Evolutionary conservation across 768 basidiomycete genomes (phyloP), one percentile per base, ranked within the genome.

Genomic region (Pleurotus giganteus): DNA sequence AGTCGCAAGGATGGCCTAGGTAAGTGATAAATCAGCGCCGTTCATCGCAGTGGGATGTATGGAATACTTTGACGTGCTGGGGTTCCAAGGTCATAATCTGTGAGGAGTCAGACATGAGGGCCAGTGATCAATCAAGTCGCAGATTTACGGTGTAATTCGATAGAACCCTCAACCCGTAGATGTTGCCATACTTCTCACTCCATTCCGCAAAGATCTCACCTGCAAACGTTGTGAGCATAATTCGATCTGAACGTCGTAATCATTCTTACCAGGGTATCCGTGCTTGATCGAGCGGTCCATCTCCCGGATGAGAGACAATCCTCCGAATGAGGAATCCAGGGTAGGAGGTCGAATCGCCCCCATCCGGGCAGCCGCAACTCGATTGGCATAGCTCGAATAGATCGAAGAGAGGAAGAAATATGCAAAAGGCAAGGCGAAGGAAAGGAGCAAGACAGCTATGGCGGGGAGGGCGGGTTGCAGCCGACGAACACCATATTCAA

Each of bases 1-100:
- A 1, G 77, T 78, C 1, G 79, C 73, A 6, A 81, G 70, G 26
- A 77, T 65, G 5, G 75, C 69, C 70, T 74, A 11, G 23, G 2
- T 15, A n/a, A n/a, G n/a, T n/a, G n/a, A n/a, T n/a, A n/a, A n/a
- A n/a, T n/a, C 19, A 41, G 39, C 4, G n/a, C 17, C 4, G 39
- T 13, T 7, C 7, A 41, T 12, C 39, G 17, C 12, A n/a, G 17
- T 7, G 17, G 39, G 12, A 9, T 36, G n/a, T 9, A n/a, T 36
- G 34, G n/a, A 36, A n/a, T n/a, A n/a, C 74, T 65, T 81, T 81
- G 57, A 81, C 64, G 55, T 80, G 66, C 37, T 77, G 74, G 4
- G 80, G 80, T 52, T 81, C 78, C 23, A 63, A 47, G 0, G 75
- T 77, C 29, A 76, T 61, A 15, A 78, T 60, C 77, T 79, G 41